Percentiles rank a stretch among this genome's conserved stretches.
Conservation (phyloP, 208 protist species). For the Angomonas ambiguus region DNA sequence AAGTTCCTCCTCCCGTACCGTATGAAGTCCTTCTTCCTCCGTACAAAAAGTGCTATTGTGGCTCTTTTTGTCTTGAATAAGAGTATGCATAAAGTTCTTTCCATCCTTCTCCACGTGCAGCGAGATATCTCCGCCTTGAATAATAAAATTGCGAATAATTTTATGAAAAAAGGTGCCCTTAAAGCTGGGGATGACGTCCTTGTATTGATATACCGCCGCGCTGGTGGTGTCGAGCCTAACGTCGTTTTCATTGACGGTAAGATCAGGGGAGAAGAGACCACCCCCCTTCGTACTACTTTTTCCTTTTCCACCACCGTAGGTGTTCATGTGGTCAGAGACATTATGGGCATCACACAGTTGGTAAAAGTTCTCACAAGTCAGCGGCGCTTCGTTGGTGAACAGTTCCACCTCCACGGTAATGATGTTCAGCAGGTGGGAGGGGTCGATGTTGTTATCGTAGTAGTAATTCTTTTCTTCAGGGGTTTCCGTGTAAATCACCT, state of each 20-base stretch:
- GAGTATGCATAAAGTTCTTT: slow-evolving; percentile 71
- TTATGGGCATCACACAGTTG: slow-evolving; percentile 46
- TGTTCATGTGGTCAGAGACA: background rate
- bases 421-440: background rate
- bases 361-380: slow-evolving; percentile 74
- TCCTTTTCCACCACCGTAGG: background rate
- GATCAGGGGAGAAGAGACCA: background rate
- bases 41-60: no score
- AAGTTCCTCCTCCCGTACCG: slow-evolving; percentile 57
- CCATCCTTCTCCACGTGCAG: slow-evolving; percentile 84
- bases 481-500: background rate
- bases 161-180: slow-evolving; percentile 90
- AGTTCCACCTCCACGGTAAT: slow-evolving; percentile 71
- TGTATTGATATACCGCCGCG: slow-evolving; percentile 20
- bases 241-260: background rate
- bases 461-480: background rate
- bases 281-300: background rate
- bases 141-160: slow-evolving; percentile 81
- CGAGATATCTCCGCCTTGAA: slow-evolving; percentile 96
- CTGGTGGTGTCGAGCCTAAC: background rate
- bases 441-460: slow-evolving; percentile 2
- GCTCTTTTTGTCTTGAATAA: no score
- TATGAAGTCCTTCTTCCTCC: no score
- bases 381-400: slow-evolving; percentile 76
- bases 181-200: slow-evolving; percentile 75